Evolutionary conservation across 23 red algal species (phyloP), one percentile per base, ranked within the genome.

Genomic region (Chondrus crispus): DNA sequence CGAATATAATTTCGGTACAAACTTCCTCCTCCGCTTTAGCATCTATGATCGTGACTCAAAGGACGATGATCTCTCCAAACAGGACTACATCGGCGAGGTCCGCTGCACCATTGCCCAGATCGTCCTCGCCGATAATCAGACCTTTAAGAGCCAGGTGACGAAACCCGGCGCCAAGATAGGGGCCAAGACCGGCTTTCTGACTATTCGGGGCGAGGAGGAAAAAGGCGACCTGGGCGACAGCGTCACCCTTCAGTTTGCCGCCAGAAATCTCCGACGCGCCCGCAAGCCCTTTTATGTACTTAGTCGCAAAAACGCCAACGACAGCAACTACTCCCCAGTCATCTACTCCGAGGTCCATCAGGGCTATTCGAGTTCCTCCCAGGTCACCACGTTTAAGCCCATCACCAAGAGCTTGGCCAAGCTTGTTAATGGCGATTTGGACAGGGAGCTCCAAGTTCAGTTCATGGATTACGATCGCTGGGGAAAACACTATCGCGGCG

Each of bases 21-120:
- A 81, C 39, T 52, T 53, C 41, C n/a, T 81, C 26, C 88, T 91
- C 28, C 19, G 62, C 3, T 91, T 91, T 46, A 50, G 54, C 42
- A 53, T 91, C 62, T 91, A 91, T 33, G 77, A 91, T 68, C 74
- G 88, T 35, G 77, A 91, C 24, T 82, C 74, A 19, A 32, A 30
- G 11, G 46, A 46, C 12, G 62, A 82, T 33, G 88, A 91, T 46
- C 74, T 82, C 4, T 63, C 68, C 48, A 32, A 57, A 14, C 72
- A 79, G 38, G 72, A 89, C 29, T 91, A 64, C 24, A 81, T 91
- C 60, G 88, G 88, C 40, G 26, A 91, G 46, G 74, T 68, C 19
- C 74, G 66, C 12, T 91, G 88, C 39, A 91, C 88, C 55, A 75
- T 91, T 2, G 76, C 88, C 14, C 88, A 91, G 88, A 68, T 82